A percentile compares a stretch with the other conserved stretches of the same genome.
phyloP scores from a whole-genome alignment of 208 protist species.

The Wallacemonas sp. region DNA sequence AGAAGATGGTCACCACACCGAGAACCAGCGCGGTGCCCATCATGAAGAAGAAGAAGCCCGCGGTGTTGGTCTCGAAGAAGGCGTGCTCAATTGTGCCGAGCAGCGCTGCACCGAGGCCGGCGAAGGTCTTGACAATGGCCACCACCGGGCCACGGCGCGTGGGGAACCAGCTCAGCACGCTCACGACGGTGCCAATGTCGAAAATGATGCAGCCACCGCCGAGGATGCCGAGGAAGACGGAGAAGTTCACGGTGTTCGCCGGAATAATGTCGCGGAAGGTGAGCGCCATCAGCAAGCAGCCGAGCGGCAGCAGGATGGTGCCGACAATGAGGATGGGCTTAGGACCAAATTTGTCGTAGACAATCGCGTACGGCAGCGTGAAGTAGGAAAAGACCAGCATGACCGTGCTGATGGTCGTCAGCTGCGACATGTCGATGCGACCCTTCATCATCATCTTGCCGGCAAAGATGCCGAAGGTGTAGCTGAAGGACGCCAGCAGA shows the following conservation, averaged over 20 bases:
- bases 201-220: conserved; percentile 34
- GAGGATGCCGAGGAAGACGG: conserved; percentile 22
- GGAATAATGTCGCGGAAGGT: conserved; percentile 32
- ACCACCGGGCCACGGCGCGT: conserved; percentile 37
- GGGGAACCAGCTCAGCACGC: conserved; percentile 40
- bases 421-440: conserved; percentile 18
- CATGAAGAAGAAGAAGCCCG: conserved; percentile 43
- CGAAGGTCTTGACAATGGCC: conserved; percentile 51
- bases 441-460: conserved; percentile 15
- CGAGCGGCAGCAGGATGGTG: conserved; percentile 24
- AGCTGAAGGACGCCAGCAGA: conserved; percentile 12
- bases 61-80: conserved; percentile 34
- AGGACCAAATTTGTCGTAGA: conserved; percentile 44
- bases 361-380: conserved; percentile 31
- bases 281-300: conserved; percentile 31
- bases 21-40: conserved; percentile 12
- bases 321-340: conserved; percentile 31
- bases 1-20: conserved; percentile 26
- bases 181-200: conserved; percentile 42
- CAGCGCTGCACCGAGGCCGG: conserved; percentile 41
- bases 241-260: conserved; percentile 23
- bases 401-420: conserved; percentile 42
- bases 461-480: conserved; percentile 15
- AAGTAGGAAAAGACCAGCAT: conserved; percentile 28
- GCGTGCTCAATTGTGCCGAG: conserved; percentile 39